phyloP scores from a whole-genome alignment of 2,329 filamentous ascomycete species.

The Fusarium sp. region DNA sequence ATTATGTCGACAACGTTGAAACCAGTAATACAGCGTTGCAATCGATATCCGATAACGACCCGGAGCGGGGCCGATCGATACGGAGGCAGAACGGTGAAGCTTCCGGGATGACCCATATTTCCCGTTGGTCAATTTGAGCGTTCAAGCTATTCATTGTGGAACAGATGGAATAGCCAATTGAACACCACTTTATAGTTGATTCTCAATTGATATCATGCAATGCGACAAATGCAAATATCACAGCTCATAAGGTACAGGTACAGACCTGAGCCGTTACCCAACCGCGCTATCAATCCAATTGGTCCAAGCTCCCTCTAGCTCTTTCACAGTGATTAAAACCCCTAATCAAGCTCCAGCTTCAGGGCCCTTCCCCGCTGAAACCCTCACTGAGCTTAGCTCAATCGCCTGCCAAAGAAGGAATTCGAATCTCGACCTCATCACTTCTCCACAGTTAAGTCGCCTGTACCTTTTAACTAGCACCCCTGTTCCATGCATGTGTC shows the following conservation, averaged over 20 bases:
- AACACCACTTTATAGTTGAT: accelerated
- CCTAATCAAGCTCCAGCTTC: constrained; percentile 24
- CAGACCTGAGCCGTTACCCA: not conserved
- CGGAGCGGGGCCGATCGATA: constrained; percentile 24
- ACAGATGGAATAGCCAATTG: not conserved
- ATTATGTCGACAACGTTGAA: not conserved
- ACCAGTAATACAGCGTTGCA: not conserved
- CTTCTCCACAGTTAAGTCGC: constrained; percentile 27
- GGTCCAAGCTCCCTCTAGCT: constrained; percentile 17
- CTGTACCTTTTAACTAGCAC: constrained; percentile 4
- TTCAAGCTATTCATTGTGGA: not conserved
- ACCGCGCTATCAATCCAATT: constrained; percentile 17
- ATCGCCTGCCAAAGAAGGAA: not conserved
- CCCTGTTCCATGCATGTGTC: constrained; percentile 26
- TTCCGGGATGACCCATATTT: not conserved
- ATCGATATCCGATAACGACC: constrained; percentile 11
- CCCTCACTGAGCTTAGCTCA: not conserved
- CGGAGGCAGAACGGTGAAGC: not conserved
- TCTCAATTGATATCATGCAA: not conserved
- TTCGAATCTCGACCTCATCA: constrained; percentile 2
- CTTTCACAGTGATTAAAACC: constrained; percentile 13
- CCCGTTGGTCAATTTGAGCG: not conserved
- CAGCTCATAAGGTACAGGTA: not conserved
- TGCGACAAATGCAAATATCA: not conserved
- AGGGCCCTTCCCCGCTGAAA: constrained; percentile 8